A percentile compares a stretch with the other conserved stretches of the same genome.
Evolutionary conservation across 2,329 filamentous ascomycete genomes (phyloP).

Genomic region (Colletotrichum cereale): DNA sequence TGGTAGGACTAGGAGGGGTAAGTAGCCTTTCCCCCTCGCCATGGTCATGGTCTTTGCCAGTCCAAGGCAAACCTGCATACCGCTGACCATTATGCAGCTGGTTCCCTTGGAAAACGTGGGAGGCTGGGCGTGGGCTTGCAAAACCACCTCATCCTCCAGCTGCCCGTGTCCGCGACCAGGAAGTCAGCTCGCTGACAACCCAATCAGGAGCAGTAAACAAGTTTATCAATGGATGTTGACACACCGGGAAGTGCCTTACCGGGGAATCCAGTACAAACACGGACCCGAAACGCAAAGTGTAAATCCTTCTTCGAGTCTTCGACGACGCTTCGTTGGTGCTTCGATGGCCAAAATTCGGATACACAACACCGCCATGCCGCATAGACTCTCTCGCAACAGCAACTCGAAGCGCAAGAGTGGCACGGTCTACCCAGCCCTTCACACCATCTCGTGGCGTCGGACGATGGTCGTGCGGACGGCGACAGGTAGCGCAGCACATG

Average conservation of each 20-base stretch:
- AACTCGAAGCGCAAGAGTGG: slow-evolving; percentile 22
- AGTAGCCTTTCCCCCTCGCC: background rate
- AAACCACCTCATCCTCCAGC: slow-evolving; percentile 1
- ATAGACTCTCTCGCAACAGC: slow-evolving; percentile 11
- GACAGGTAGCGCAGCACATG: slow-evolving; percentile 1
- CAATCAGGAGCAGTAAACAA: background rate
- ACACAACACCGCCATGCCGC: slow-evolving; percentile 19
- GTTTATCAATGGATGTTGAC: background rate
- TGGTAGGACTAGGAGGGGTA: background rate
- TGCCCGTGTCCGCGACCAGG: slow-evolving; percentile 8
- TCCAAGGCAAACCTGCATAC: background rate
- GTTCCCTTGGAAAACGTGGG: background rate
- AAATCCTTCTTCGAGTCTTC: slow-evolving; percentile 32
- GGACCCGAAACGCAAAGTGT: slow-evolving; percentile 30
- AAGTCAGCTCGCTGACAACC: background rate
- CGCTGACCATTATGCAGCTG: background rate
- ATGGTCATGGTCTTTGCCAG: background rate
- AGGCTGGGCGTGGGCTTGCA: slow-evolving; percentile 7
- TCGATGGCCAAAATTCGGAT: slow-evolving; percentile 1
- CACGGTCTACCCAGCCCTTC: slow-evolving; percentile 17
- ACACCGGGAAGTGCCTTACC: background rate
- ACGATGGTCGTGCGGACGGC: background rate
- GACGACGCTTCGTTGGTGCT: slow-evolving; percentile 9
- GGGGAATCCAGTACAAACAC: background rate
- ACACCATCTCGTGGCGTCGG: slow-evolving; percentile 17